phyloP scores from a whole-genome alignment of 2,329 filamentous ascomycete genomes.

The Aspergillus brasiliensis region DNA sequence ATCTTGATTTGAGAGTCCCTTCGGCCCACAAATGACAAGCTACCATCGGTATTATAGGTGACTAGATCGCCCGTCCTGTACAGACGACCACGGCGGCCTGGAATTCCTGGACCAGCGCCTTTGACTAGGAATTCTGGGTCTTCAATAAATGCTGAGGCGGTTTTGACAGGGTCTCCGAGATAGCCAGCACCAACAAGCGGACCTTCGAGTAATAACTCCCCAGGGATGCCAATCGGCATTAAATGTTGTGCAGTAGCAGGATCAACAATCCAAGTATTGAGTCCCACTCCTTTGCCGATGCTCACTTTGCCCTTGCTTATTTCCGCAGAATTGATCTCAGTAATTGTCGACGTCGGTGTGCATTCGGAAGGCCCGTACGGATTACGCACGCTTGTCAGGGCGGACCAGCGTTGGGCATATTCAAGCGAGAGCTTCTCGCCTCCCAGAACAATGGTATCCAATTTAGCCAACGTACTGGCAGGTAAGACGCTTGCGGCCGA shows the following conservation, averaged over 20 bases:
- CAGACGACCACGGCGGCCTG: conserved; percentile 3
- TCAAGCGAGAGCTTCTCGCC: conserved; percentile 25
- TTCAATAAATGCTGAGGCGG: conserved; percentile 23
- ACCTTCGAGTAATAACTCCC: conserved; percentile 37
- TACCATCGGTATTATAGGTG: conserved; percentile 23
- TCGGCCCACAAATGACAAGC: conserved; percentile 8
- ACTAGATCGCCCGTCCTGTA: conserved; percentile 38
- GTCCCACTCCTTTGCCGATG: conserved; percentile 24
- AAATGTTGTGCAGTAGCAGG: conserved; percentile 35
- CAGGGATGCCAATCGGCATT: conserved; percentile 40
- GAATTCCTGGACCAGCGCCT: neutral
- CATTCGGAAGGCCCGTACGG: conserved; percentile 46
- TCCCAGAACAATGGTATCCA: conserved; percentile 31
- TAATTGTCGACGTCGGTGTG: conserved; percentile 13
- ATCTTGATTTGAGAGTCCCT: conserved; percentile 21
- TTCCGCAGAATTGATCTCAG: neutral
- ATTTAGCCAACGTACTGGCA: neutral
- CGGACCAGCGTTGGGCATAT: conserved; percentile 38
- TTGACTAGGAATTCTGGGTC: conserved; percentile 22
- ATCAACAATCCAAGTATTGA: conserved; percentile 39
- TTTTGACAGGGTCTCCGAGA: conserved; percentile 24
- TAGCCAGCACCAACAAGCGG: conserved; percentile 27
- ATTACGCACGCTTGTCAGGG: conserved; percentile 39
- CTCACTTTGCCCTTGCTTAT: neutral
- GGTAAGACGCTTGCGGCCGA: conserved; percentile 48